Conservation (phyloP, 345 rosid genomes). For the Eutrema heterophyllum region DNA sequence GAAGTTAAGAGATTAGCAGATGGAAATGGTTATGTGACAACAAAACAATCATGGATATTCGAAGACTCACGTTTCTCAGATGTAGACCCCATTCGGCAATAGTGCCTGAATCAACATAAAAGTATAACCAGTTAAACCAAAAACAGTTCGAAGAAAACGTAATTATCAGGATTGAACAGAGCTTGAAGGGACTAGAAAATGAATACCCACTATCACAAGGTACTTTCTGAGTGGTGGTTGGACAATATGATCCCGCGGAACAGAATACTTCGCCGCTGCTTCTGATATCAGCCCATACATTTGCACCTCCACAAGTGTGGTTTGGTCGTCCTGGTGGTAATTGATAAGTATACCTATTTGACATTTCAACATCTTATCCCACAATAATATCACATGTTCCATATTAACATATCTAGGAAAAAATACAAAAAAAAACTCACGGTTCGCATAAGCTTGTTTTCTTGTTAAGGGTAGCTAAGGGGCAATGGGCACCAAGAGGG, state of each 20-base stretch:
- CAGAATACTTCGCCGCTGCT: slow-evolving; percentile 74
- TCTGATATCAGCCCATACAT: slow-evolving; percentile 78
- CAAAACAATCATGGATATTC: not conserved
- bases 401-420: no score
- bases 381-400: not conserved
- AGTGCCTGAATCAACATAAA: slow-evolving; percentile 52
- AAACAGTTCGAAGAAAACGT: no score
- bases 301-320: slow-evolving; percentile 95
- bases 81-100: slow-evolving; percentile 80
- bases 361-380: not conserved
- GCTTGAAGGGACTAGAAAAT: slow-evolving; percentile 19
- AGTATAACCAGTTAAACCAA: no score
- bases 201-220: slow-evolving; percentile 59
- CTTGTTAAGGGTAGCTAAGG: slow-evolving; percentile 22
- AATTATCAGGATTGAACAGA: not conserved
- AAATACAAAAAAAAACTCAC: no score
- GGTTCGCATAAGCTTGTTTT: slow-evolving; percentile 31
- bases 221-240: slow-evolving; percentile 36
- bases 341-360: slow-evolving; percentile 71
- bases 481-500: slow-evolving; percentile 35
- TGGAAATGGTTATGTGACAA: not conserved
- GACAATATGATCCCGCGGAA: slow-evolving; percentile 58
- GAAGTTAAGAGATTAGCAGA: slow-evolving; percentile 8
- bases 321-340: slow-evolving; percentile 61
- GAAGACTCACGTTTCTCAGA: slow-evolving; percentile 55